Conservation (phyloP, 2,329 filamentous ascomycete species). For the Arthrobotrys pseudoclavata region DNA sequence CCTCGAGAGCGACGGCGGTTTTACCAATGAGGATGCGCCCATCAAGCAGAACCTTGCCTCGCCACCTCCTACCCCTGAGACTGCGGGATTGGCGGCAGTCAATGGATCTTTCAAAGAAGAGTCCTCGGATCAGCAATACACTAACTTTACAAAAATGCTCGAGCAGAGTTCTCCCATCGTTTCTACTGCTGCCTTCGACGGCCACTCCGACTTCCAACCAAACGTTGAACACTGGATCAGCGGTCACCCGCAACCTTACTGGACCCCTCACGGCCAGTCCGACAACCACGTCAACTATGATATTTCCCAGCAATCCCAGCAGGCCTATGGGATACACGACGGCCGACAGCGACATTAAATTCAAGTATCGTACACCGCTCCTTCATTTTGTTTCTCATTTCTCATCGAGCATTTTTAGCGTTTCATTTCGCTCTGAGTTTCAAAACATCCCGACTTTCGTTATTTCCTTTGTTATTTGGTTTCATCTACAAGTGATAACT, state of each 20-base stretch:
- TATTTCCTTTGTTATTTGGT: conserved; percentile 47
- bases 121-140: conserved; percentile 45
- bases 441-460: conserved; percentile 27
- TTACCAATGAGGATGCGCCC: conserved; percentile 41
- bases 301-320: conserved; percentile 45
- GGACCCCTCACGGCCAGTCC: conserved; percentile 31
- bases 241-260: conserved; percentile 42
- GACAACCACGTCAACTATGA: conserved; percentile 28
- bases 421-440: conserved; percentile 36
- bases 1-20: conserved; percentile 56
- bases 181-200: conserved; percentile 28
- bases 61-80: conserved; percentile 56
- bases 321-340: conserved; percentile 57
- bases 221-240: conserved; percentile 55
- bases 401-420: conserved; percentile 58
- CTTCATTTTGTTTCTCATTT: conserved; percentile 35
- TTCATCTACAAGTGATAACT: conserved; percentile 40
- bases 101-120: conserved; percentile 43
- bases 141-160: conserved; percentile 56
- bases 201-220: conserved; percentile 33
- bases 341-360: conserved; percentile 44
- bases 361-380: conserved; percentile 3
- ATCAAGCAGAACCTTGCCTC: conserved; percentile 53
- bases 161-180: conserved; percentile 55
- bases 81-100: conserved; percentile 43